Conservation (phyloP, 495 filamentous ascomycete genomes). For the Hyaloscypha hepaticicola region DNA sequence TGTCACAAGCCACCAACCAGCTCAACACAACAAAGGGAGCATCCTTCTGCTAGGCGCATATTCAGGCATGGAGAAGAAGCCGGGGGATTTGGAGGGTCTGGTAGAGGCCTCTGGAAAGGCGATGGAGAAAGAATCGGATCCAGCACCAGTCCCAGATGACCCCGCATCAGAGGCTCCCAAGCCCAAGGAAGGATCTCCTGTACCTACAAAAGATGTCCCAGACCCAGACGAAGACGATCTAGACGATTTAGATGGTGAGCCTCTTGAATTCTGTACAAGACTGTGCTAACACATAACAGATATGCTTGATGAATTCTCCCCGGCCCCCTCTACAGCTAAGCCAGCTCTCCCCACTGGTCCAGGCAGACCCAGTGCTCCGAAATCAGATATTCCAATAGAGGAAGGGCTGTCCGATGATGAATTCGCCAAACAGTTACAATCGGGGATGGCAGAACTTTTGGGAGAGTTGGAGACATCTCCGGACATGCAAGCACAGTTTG, state of each 20-base stretch:
- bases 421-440: conserved; percentile 80
- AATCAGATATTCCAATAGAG: conserved; percentile 18
- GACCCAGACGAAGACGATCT: conserved; percentile 85
- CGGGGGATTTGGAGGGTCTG: conserved; percentile 24
- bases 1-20: conserved; percentile 5
- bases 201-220: conserved; percentile 39
- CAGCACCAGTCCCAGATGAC: conserved; percentile 2
- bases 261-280: neutral
- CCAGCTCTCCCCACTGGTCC: conserved; percentile 46
- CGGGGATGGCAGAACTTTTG: conserved; percentile 82
- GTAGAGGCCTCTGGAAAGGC: conserved; percentile 11
- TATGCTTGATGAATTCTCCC: conserved; percentile 85
- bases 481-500: conserved; percentile 84
- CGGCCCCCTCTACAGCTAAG: conserved; percentile 52
- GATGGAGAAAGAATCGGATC: conserved; percentile 21
- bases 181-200: conserved; percentile 4
- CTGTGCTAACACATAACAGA: conserved; percentile 50
- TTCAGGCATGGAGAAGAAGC: conserved; percentile 31
- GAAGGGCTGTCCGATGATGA: conserved; percentile 58
- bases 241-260: conserved; percentile 84
- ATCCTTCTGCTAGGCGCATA: neutral
- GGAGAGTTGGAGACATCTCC: conserved; percentile 66
- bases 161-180: conserved; percentile 10
- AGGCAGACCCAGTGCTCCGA: conserved; percentile 35
- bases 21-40: neutral